Conservation (phyloP, 257 asterid genomes). For the Nemophila menziesii region DNA sequence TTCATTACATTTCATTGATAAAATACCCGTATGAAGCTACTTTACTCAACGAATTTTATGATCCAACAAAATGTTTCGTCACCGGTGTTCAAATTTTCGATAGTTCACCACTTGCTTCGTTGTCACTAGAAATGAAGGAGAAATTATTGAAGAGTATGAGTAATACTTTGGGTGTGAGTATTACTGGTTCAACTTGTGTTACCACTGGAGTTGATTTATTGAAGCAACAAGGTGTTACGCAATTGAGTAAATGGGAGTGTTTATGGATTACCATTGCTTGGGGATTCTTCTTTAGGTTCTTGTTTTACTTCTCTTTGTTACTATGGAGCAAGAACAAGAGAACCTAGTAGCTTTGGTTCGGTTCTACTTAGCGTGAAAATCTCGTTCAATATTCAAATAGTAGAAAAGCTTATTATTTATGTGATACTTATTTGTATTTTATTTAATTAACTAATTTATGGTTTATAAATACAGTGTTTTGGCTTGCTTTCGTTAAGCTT, state of each 20-base stretch:
- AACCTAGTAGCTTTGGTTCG: no score
- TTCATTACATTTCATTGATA: conserved; percentile 59
- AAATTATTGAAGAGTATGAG: conserved; percentile 47
- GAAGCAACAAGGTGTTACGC: conserved; percentile 66
- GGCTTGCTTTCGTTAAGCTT: no score
- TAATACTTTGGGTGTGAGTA: conserved; percentile 38
- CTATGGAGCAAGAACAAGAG: conserved; percentile 73
- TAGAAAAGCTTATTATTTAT: no score
- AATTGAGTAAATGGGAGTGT: conserved; percentile 50
- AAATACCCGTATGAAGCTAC: conserved; percentile 82
- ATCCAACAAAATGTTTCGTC: conserved; percentile 48
- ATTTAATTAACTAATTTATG: no score
- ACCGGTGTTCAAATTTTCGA: conserved; percentile 66
- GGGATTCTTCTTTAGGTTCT: conserved; percentile 71
- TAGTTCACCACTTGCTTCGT: conserved; percentile 38
- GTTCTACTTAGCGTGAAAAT: no score
- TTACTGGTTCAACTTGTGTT: conserved; percentile 50
- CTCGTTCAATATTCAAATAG: no score
- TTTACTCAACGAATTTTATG: conserved; percentile 50
- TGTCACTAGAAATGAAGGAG: conserved; percentile 39
- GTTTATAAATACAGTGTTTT: no score
- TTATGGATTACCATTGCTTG: conserved; percentile 60
- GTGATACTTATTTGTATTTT: no score
- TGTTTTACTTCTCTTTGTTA: conserved; percentile 58
- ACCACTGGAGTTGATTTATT: conserved; percentile 66